Percentiles rank a stretch among this genome's conserved stretches.
These are phyloP conservation scores for Starmera quercuum DNA, from an alignment of 805 yeast species.

Conservation along the genomic window DNA sequence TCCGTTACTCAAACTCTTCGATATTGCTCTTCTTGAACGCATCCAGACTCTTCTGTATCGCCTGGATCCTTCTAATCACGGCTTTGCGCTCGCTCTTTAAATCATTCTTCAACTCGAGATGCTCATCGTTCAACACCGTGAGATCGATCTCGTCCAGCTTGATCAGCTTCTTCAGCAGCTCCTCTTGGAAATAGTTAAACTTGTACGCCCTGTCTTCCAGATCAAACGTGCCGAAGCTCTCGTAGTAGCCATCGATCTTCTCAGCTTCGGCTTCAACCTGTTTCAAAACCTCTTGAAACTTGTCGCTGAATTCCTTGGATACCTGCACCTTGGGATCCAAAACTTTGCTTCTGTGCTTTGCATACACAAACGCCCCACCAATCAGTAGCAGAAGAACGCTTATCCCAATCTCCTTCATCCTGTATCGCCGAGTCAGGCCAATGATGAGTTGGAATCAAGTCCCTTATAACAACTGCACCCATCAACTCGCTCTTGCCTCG, in stretches of 20 bases:
- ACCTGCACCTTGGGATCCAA: not conserved
- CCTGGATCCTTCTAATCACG: conserved; percentile 52
- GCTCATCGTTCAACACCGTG: conserved; percentile 24
- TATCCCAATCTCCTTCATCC: too few species aligned
- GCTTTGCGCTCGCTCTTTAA: conserved; percentile 53
- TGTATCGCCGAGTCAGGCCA: too few species aligned
- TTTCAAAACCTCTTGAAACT: conserved; percentile 12
- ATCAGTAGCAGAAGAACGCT: not conserved
- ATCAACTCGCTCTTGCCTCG: too few species aligned
- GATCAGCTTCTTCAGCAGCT: conserved; percentile 57
- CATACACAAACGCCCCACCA: not conserved
- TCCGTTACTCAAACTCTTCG: not conserved
- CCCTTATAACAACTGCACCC: too few species aligned
- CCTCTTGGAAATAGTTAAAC: conserved; percentile 56
- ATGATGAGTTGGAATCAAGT: too few species aligned
- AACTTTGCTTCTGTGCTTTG: not conserved
- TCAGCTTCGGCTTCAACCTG: conserved; percentile 21
- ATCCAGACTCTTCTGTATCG: conserved; percentile 11
- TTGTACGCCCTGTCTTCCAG: conserved; percentile 31
- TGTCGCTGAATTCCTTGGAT: not conserved
- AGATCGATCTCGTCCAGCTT: conserved; percentile 57
- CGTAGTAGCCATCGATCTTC: conserved; percentile 2
- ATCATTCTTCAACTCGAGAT: conserved; percentile 34
- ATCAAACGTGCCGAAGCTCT: conserved; percentile 1
- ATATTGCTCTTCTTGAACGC: conserved; percentile 5